Conservation (phyloP, 2,329 filamentous ascomycete genomes). For the Fusarium camptoceras region DNA sequence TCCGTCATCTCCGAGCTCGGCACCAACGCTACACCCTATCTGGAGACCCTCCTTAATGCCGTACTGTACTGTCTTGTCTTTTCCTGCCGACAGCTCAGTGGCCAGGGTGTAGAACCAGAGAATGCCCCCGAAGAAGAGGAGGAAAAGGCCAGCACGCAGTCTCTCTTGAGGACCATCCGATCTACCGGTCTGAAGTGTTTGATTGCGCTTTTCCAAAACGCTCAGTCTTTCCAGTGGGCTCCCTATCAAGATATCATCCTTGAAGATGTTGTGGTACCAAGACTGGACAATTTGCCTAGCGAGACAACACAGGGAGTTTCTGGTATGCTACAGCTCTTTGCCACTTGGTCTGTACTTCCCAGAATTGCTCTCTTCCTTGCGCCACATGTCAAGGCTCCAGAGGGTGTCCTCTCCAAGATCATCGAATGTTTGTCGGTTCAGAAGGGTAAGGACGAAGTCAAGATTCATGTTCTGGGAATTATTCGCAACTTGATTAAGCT, state of each 20-base stretch:
- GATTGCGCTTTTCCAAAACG: constrained; percentile 80
- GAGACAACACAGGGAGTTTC: constrained; percentile 94
- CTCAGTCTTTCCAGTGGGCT: constrained; percentile 76
- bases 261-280: constrained; percentile 78
- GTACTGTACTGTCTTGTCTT: constrained; percentile 84
- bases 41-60: constrained; percentile 76
- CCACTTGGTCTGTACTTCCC: constrained; percentile 79
- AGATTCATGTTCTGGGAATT: constrained; percentile 82
- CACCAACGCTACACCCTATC: constrained; percentile 75
- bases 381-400: constrained; percentile 57
- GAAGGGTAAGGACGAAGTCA: constrained; percentile 88
- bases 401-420: constrained; percentile 75
- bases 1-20: constrained; percentile 88
- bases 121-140: constrained; percentile 56
- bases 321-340: constrained; percentile 81
- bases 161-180: constrained; percentile 74
- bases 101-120: constrained; percentile 50
- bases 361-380: constrained; percentile 75
- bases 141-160: constrained; percentile 60
- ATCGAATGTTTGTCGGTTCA: constrained; percentile 77
- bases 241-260: constrained; percentile 78
- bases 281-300: constrained; percentile 79
- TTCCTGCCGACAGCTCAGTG: constrained; percentile 70
- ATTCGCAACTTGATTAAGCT: constrained; percentile 75
- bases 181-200: constrained; percentile 86